Evolutionary conservation across 179 eudicot species (phyloP), one percentile per base, ranked within the genome.

Genomic region (Beta lomatogona): DNA sequence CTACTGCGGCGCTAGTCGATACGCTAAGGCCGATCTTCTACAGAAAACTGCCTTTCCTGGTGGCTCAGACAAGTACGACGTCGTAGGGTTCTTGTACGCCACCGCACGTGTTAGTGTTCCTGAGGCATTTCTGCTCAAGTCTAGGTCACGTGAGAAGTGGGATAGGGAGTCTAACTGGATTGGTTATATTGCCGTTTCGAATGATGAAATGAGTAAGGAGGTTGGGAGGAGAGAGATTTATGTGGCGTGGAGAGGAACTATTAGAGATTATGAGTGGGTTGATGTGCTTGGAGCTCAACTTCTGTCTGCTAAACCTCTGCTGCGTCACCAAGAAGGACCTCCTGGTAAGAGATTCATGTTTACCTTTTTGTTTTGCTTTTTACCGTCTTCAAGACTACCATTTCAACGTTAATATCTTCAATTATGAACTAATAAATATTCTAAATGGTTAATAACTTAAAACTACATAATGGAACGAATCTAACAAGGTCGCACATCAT

Each of bases 161-260:
- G 91, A 91, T 82, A 82, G 90, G 22, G 98, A 93, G 86, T 90
- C 97, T 1, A 94, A 94, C 45, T 92, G 97, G 97, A 91, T 92
- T 28, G 98, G 98, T 6, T 92, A 89, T 79, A 65, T 94, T 9
- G 97, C 91, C 3, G 87, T 88, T n/a, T 81, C 93, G 5, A 86
- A 86, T 14, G 97, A 93, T 69, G 88, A 86, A 13, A 84, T 28
- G 19, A 85, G 87, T 41, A 59, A 19, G 12, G 73, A 83, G 45
- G 58, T 78, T 0, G 95, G 97, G 13, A 86, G 91, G 13, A 88
- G 98, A 0, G 94, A 94, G 68, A 86, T 92, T 60, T 91, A 91
- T 46, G 89, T 94, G 22, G 98, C 82, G 0, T 94, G 91, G 93
- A 78, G 98, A 4, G 97, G 98, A 11, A 92, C 98, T 6, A 83